Evolutionary conservation across 192 early-diverging fungal species (phyloP), one percentile per base, ranked within the genome.

Genomic region (Physocladia obscura): DNA sequence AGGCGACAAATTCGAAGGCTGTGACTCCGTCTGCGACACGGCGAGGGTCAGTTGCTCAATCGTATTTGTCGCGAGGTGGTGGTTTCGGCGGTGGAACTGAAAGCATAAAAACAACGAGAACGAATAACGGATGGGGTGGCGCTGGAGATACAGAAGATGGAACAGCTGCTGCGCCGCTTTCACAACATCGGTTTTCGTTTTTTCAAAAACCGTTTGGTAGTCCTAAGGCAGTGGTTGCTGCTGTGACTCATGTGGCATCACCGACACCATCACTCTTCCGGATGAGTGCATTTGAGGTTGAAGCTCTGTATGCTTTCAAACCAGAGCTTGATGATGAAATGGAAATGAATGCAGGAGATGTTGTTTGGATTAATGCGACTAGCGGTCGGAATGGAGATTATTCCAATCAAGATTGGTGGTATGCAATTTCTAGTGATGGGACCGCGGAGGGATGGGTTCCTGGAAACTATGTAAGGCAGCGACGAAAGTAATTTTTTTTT

Each of bases 251-350:
- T 32, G 22, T 55, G 8, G 32, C 32, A 15, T 19, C 27, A 47
- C 39, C 11, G 24, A n/a, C n/a, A n/a, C 59, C 1, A 34, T 27
- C 1, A 44, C 29, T n/a, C n/a, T n/a, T n/a, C n/a, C n/a, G n/a
- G n/a, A 11, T 32, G 47, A 29, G 47, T 49, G 39, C 11, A n/a
- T 74, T 74, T 34, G 69, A 71, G 49, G 76, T 70, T 8, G 60
- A 73, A n/a, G 77, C 74, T 21, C 17, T 77, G 51, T 83, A 83
- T 50, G 56, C 60, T 30, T 83, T 83, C 64, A 40, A 70, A 21
- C 52, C 78, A 24, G 79, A 80, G 44, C 17, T 60, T 3, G 40
- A 62, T 2, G 76, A 79, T 35, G 82, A 83, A 74, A 32, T 83
- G 49, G 67, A 70, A 35, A 51, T 83, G 47, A 36, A 68, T 13